Percentiles rank a stretch among this genome's conserved stretches.
These are phyloP conservation scores for Pleurotus sapidus DNA, from an alignment of 768 basidiomycete genomes.

Conservation along the genomic window DNA sequence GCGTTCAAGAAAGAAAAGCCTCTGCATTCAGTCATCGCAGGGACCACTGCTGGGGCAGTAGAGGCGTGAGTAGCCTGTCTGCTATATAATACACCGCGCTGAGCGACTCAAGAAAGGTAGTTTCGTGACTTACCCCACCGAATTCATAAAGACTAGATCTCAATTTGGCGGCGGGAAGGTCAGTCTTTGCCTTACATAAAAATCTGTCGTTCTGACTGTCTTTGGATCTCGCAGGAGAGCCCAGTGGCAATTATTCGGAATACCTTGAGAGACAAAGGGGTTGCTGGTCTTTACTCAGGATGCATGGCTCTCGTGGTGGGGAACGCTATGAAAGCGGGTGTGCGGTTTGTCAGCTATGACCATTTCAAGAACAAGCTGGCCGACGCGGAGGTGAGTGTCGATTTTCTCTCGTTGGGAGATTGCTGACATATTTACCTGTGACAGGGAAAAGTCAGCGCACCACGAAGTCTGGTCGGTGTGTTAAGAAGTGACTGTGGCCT, in stretches of 20 bases:
- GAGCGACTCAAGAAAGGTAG: slow-evolving; percentile 44
- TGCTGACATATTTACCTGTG: slow-evolving; percentile 3
- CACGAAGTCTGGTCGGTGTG: slow-evolving; percentile 77
- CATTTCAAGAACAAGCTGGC: slow-evolving; percentile 83
- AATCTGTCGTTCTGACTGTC: background rate
- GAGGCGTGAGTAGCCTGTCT: slow-evolving; percentile 68
- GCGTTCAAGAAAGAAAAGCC: slow-evolving; percentile 75
- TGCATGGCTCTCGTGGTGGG: slow-evolving; percentile 87
- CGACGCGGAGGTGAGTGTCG: slow-evolving; percentile 67
- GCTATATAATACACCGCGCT: slow-evolving; percentile 13
- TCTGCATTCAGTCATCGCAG: slow-evolving; percentile 83
- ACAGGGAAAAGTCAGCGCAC: slow-evolving; percentile 89
- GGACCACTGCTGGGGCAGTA: slow-evolving; percentile 87
- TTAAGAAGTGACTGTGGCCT: background rate
- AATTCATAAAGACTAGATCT: slow-evolving; percentile 91
- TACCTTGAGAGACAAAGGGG: slow-evolving; percentile 73
- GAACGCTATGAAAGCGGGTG: slow-evolving; percentile 92
- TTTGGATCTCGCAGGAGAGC: slow-evolving; percentile 35
- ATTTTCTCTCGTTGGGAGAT: background rate
- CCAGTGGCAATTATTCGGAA: slow-evolving; percentile 72
- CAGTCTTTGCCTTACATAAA: slow-evolving; percentile 11
- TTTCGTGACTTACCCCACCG: slow-evolving; percentile 85
- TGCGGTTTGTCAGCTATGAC: slow-evolving; percentile 94
- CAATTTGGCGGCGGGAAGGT: slow-evolving; percentile 82
- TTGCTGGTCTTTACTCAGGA: slow-evolving; percentile 90